Conservation (phyloP, 2,329 filamentous ascomycete genomes). For the Phaeomoniella chlamydospora region DNA sequence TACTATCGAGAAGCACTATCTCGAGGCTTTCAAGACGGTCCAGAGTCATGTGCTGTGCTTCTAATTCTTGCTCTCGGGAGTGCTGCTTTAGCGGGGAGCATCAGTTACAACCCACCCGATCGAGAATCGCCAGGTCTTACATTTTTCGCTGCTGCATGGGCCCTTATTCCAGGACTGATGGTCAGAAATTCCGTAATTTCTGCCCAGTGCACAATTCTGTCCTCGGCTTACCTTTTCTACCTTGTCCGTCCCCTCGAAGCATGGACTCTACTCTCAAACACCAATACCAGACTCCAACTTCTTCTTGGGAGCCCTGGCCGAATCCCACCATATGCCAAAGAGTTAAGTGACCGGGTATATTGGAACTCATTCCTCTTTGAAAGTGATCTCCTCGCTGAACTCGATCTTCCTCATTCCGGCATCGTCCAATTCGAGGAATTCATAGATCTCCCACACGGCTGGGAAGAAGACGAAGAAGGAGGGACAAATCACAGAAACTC, state of each 20-base stretch:
- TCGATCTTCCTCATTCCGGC: conserved; percentile 70
- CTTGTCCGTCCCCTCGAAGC: conserved; percentile 69
- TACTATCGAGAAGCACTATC: conserved; percentile 64
- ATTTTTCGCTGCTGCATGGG: conserved; percentile 72
- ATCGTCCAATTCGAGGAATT: conserved; percentile 72
- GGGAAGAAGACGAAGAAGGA: conserved; percentile 54
- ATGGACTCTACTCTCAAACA: conserved; percentile 66
- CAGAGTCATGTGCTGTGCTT: conserved; percentile 70
- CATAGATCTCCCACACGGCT: conserved; percentile 63
- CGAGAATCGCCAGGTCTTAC: conserved; percentile 61
- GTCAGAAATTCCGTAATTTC: conserved; percentile 64
- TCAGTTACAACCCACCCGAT: conserved; percentile 53
- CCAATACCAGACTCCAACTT: conserved; percentile 68
- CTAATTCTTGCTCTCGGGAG: conserved; percentile 65
- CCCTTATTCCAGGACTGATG: conserved; percentile 62
- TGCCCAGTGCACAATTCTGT: conserved; percentile 66
- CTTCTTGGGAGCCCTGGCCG: conserved; percentile 60
- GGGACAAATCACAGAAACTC: too few relatives aligned
- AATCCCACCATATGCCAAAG: conserved; percentile 54
- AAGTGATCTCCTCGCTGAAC: conserved; percentile 63
- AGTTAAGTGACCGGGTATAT: conserved; percentile 64
- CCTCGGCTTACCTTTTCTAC: conserved; percentile 71
- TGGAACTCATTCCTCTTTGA: conserved; percentile 75
- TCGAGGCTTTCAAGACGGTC: conserved; percentile 61
- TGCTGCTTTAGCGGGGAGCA: conserved; percentile 61